A percentile compares a stretch with the other conserved stretches of the same genome.
These are phyloP conservation scores for Schizophyllum amplum DNA, from an alignment of 1,284 basidiomycete species.

Conservation along the genomic window DNA sequence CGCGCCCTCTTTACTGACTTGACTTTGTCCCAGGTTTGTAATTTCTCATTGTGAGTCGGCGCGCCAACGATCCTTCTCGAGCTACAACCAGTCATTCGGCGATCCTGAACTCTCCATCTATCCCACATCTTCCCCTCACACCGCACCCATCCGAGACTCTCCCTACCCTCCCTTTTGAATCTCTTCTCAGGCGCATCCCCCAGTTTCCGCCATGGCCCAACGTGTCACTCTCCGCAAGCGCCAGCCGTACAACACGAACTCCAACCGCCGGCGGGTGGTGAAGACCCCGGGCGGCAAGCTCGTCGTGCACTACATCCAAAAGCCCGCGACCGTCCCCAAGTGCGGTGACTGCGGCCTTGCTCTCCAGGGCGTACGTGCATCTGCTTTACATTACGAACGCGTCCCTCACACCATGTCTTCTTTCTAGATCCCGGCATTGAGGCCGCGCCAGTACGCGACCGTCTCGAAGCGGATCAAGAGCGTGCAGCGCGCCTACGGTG, in stretches of 20 bases:
- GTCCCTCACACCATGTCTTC: neutral
- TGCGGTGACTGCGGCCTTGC: conserved; percentile 95
- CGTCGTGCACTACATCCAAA: conserved; percentile 88
- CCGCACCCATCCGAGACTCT: conserved; percentile 4
- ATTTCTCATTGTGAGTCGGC: too few relatives aligned
- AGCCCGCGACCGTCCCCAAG: conserved; percentile 83
- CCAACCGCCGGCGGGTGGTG: conserved; percentile 90
- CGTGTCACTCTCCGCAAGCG: conserved; percentile 99
- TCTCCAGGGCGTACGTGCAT: conserved; percentile 76
- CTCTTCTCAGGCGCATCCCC: conserved; percentile 9
- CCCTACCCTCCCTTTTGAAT: neutral
- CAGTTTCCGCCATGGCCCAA: conserved; percentile 78
- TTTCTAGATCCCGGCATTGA: conserved; percentile 79
- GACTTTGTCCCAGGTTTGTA: too few relatives aligned
- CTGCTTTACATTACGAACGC: neutral
- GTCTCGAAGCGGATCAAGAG: conserved; percentile 96
- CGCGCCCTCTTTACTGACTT: too few relatives aligned
- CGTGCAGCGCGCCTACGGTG: conserved; percentile 90
- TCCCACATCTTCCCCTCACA: neutral
- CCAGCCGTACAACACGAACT: conserved; percentile 98
- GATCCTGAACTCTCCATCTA: too few relatives aligned
- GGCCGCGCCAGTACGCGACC: conserved; percentile 87
- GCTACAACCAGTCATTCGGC: too few relatives aligned
- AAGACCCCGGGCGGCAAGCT: conserved; percentile 96
- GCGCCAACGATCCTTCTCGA: too few relatives aligned